Conservation (phyloP, 768 basidiomycete species). For the Agaricus bisporus region DNA sequence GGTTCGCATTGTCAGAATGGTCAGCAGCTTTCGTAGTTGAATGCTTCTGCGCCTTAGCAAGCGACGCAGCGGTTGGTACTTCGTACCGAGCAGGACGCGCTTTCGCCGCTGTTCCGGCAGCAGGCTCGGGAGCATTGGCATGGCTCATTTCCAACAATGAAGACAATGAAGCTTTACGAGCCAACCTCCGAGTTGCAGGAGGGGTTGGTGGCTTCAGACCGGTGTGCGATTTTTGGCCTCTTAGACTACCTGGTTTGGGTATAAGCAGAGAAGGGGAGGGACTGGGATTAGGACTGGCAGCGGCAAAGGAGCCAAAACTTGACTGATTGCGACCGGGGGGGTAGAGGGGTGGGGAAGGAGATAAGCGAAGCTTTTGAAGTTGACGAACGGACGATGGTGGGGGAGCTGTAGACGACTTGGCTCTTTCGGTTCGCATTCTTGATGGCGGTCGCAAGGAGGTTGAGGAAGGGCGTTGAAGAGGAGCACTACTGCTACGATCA, state of each 20-base stretch:
- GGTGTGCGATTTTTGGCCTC: conserved; percentile 80
- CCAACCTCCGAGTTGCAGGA: conserved; percentile 55
- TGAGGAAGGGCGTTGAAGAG: conserved; percentile 41
- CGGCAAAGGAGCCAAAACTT: conserved; percentile 46
- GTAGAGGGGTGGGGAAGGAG: conserved; percentile 63
- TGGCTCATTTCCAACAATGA: conserved; percentile 52
- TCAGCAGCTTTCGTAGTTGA: conserved; percentile 65
- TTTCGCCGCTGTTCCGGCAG: conserved; percentile 22
- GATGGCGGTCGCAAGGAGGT: conserved; percentile 53
- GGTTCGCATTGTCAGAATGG: conserved; percentile 66
- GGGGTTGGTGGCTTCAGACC: conserved; percentile 74
- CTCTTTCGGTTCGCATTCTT: conserved; percentile 52
- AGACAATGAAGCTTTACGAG: conserved; percentile 76
- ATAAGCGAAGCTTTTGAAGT: conserved; percentile 59
- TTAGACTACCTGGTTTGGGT: conserved; percentile 67
- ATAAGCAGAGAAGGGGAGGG: conserved; percentile 47
- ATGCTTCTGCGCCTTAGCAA: conserved; percentile 64
- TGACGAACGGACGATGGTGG: conserved; percentile 67
- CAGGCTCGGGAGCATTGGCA: conserved; percentile 48
- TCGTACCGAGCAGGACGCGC: conserved; percentile 50
- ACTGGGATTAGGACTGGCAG: conserved; percentile 43
- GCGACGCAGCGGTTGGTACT: conserved; percentile 75
- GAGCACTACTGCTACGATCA: conserved; percentile 55
- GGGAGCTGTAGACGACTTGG: conserved; percentile 68
- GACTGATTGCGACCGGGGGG: conserved; percentile 54